Conservation (phyloP, 2,329 filamentous ascomycete genomes). For the Aspergillus chevalieri region DNA sequence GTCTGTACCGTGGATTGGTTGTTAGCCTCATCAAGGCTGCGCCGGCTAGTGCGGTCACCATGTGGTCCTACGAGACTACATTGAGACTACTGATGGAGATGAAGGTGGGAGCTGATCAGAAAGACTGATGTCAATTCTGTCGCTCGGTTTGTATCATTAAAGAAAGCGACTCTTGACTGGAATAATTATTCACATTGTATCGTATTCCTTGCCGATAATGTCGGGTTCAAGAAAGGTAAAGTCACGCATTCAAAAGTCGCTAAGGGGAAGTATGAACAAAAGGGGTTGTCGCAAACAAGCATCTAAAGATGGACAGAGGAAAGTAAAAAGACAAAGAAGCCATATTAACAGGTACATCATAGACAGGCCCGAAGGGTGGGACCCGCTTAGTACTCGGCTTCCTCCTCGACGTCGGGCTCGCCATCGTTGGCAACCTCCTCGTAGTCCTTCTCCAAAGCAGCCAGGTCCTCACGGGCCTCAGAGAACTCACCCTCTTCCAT, state of each 20-base stretch:
- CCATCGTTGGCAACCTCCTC: conserved; percentile 73
- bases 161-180: not conserved
- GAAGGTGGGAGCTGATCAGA: conserved; percentile 13
- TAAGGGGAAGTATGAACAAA: conserved; percentile 13
- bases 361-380: not conserved
- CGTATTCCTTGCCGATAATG: not conserved
- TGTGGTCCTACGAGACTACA: conserved; percentile 86
- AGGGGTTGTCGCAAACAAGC: conserved; percentile 20
- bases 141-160: too few relatives aligned
- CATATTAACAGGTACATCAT: not conserved
- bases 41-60: conserved; percentile 83
- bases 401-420: conserved; percentile 55
- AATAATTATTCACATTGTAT: conserved; percentile 6
- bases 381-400: conserved; percentile 28
- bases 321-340: conserved; percentile 10
- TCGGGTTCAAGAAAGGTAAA: not conserved
- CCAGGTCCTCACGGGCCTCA: conserved; percentile 78
- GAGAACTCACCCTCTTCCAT: conserved; percentile 92
- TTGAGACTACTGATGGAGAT: conserved; percentile 53
- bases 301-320: conserved; percentile 11
- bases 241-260: conserved; percentile 6
- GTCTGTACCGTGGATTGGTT: conserved; percentile 79
- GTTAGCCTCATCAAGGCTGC: conserved; percentile 91
- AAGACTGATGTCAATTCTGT: not conserved
- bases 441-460: conserved; percentile 79